Conservation (phyloP, 257 asterid genomes). For the Plantago elongata region DNA sequence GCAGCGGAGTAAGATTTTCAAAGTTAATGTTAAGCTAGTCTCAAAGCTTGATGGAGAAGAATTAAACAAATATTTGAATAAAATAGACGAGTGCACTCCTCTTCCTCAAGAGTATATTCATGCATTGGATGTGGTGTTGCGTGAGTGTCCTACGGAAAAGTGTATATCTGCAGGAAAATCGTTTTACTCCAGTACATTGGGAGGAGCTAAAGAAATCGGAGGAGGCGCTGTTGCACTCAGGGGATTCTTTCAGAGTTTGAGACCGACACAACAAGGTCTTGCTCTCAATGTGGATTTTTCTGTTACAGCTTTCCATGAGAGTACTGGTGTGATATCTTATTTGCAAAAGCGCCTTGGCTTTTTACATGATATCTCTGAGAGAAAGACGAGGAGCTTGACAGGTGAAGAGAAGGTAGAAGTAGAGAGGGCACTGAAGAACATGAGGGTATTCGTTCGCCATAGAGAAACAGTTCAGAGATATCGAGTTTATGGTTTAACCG, state of each 20-base stretch:
- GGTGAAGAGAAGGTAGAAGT: conserved; percentile 64
- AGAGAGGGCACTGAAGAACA: conserved; percentile 64
- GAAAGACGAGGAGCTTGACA: conserved; percentile 37
- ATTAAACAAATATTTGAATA: conserved; percentile 39
- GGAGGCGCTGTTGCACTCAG: conserved; percentile 82
- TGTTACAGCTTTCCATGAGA: conserved; percentile 90
- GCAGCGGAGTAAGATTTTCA: conserved; percentile 45
- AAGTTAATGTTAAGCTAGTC: conserved; percentile 70
- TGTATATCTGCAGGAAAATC: conserved; percentile 64
- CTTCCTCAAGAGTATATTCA: conserved; percentile 96
- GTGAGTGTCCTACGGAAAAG: conserved; percentile 66
- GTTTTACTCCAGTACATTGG: conserved; percentile 64
- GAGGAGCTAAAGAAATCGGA: conserved; percentile 73
- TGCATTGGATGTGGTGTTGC: conserved; percentile 78
- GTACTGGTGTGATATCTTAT: conserved; percentile 80
- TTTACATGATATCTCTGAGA: conserved; percentile 43
- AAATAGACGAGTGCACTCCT: conserved; percentile 41
- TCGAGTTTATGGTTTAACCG: conserved; percentile 64
- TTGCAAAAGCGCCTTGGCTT: conserved; percentile 63
- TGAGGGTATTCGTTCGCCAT: conserved; percentile 85
- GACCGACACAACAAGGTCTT: conserved; percentile 95
- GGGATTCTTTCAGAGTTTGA: conserved; percentile 90
- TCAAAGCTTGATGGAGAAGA: conserved; percentile 72
- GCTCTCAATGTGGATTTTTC: conserved; percentile 87
- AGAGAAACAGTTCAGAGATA: conserved; percentile 83